Evolutionary conservation across 75 land plant genomes (phyloP), one percentile per base, ranked within the genome.

Genomic region (Sequoia sempervirens): DNA sequence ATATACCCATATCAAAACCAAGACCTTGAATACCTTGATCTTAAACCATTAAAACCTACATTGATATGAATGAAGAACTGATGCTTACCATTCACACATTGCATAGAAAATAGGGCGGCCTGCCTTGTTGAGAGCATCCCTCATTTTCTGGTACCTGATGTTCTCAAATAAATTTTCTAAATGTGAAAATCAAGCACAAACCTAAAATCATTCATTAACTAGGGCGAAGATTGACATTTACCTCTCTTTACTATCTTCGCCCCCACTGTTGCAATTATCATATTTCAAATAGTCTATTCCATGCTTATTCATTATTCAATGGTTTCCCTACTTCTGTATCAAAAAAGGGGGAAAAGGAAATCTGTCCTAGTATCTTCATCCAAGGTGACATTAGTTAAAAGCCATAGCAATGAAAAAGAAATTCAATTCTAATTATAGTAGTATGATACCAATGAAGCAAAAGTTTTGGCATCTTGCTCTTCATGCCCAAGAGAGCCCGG

Each of bases 211-310:
- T 38, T 6, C 23, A 38, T 75, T 4, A 37, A 37, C 6, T 36
- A 15, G 9, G n/a, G n/a, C 20, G 38, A 0, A 15, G 20, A 38
- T 82, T 40, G 14, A 5, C 4, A 37, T 11, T 5, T 52, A 91
- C 92, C 92, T 85, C 38, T 41, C 4, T 82, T 79, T 87, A n/a
- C 93, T 94, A 76, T 85, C 89, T 11, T 76, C 80, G 41, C 85
- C 87, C 45, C 88, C 86, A 85, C 89, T 91, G 40, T 88, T 45
- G 85, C 96, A 96, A 80, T 96, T 94, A 84, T 96, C 98, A 88
- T 96, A 96, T 84, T 96, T 96, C 84, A 96, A 85, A 88, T 96
- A 96, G 82, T 96, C 95, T 56, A 96, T 80, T 9, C 93, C 99
- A 96, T 96, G 85, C 36, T 83, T 13, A 40, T 75, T 75, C 79